phyloP scores from a whole-genome alignment of 2,329 filamentous ascomycete species.

The Orbilia javanica region DNA sequence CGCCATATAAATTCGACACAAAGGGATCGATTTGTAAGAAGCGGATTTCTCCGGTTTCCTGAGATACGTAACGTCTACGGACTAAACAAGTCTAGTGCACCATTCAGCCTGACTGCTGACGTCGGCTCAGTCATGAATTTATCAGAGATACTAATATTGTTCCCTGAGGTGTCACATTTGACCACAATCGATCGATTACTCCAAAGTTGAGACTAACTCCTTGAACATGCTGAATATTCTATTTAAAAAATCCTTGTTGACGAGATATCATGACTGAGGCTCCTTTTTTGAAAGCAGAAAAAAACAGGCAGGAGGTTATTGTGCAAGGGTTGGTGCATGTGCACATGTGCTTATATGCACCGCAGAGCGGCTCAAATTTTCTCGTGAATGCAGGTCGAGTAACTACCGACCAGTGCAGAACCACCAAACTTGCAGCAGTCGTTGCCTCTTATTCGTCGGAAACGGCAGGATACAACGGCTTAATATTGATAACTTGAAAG shows the following conservation, averaged over 20 bases:
- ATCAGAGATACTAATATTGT: neutral
- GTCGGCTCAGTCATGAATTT: neutral
- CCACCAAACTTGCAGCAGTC: neutral
- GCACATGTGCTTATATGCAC: conserved; percentile 29
- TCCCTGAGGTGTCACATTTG: conserved; percentile 4
- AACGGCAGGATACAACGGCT: neutral
- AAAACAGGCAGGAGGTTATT: neutral
- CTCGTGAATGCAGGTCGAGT: neutral
- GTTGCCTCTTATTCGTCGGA: conserved; percentile 9
- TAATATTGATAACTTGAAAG: neutral
- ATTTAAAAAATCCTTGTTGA: conserved; percentile 15
- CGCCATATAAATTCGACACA: neutral
- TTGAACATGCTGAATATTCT: neutral
- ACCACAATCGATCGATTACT: neutral
- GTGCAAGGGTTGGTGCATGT: conserved; percentile 5
- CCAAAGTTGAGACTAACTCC: neutral
- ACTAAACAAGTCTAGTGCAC: neutral
- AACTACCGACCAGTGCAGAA: conserved; percentile 5
- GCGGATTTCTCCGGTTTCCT: conserved; percentile 9
- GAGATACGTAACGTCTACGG: neutral
- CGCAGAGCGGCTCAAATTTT: conserved; percentile 8
- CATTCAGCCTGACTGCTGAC: conserved; percentile 19
- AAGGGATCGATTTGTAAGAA: neutral
- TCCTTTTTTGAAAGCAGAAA: neutral
- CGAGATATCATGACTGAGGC: conserved; percentile 7